phyloP scores from a whole-genome alignment of 2,329 filamentous ascomycete genomes.

The Xylaria sp. region DNA sequence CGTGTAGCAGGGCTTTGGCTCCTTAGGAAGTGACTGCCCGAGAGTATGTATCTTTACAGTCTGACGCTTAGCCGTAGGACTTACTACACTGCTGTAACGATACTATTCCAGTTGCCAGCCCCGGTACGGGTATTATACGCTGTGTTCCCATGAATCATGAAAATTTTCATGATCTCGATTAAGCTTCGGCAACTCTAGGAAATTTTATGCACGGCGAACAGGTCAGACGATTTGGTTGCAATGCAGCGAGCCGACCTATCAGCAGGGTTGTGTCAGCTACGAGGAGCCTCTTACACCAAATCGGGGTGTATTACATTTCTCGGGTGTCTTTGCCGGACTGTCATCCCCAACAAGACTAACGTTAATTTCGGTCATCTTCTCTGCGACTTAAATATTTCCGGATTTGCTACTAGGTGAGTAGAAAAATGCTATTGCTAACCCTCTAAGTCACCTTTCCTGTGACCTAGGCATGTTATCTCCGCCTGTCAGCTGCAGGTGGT shows the following conservation, averaged over 20 bases:
- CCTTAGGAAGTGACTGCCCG: conserved; percentile 40
- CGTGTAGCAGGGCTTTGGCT: conserved; percentile 42
- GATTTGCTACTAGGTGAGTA: not conserved
- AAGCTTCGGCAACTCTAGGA: conserved; percentile 16
- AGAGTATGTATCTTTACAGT: conserved; percentile 35
- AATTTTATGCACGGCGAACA: conserved; percentile 21
- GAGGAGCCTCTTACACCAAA: conserved; percentile 24
- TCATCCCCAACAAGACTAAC: not conserved
- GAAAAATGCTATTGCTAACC: not conserved
- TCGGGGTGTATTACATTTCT: not conserved
- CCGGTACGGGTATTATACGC: conserved; percentile 17
- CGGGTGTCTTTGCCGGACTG: not conserved
- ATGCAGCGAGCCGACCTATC: conserved; percentile 13
- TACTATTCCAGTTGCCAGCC: conserved; percentile 3
- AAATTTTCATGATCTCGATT: conserved; percentile 18
- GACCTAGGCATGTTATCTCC: conserved; percentile 18
- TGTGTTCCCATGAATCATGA: conserved; percentile 38
- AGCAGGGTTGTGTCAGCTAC: conserved; percentile 15
- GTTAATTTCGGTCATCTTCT: not conserved
- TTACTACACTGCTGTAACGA: conserved; percentile 13
- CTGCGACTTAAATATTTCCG: not conserved
- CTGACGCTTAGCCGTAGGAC: conserved; percentile 27
- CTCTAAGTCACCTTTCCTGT: not conserved
- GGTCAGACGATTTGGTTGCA: conserved; percentile 14
- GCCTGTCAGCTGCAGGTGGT: conserved; percentile 37